These are phyloP conservation scores for Stephanodiscus triporus DNA, from an alignment of 108 stramenopile genomes.

Conservation along the genomic window DNA sequence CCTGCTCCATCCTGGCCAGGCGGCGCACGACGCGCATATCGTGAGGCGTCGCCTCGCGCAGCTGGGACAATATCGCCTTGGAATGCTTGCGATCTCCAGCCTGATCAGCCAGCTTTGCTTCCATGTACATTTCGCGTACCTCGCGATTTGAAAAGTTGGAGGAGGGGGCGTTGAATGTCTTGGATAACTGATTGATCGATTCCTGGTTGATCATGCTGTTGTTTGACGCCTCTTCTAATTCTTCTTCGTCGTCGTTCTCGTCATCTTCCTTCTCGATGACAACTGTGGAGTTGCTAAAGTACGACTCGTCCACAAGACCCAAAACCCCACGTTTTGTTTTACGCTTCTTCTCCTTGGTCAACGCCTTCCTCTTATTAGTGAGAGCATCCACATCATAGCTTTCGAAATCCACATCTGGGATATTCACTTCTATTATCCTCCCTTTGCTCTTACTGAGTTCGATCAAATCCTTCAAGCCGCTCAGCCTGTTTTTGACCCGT, in stretches of 20 bases:
- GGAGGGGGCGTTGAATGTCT: slow-evolving; percentile 61
- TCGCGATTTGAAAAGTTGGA: slow-evolving; percentile 62
- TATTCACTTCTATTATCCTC: neutral
- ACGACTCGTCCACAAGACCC: slow-evolving; percentile 46
- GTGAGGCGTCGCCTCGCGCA: slow-evolving; percentile 63
- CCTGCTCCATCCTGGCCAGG: slow-evolving; percentile 67
- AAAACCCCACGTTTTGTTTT: slow-evolving; percentile 24
- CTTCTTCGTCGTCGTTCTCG: slow-evolving; percentile 26
- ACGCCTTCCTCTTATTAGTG: slow-evolving; percentile 27
- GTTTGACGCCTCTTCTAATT: neutral
- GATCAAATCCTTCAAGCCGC: slow-evolving; percentile 33
- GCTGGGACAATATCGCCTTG: slow-evolving; percentile 51
- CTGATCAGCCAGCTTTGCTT: slow-evolving; percentile 76
- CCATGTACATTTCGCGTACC: slow-evolving; percentile 69
- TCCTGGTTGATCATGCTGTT: slow-evolving; percentile 27
- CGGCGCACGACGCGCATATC: slow-evolving; percentile 78
- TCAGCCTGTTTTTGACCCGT: slow-evolving; percentile 39
- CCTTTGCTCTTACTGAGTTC: slow-evolving; percentile 26
- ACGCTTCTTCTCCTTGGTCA: slow-evolving; percentile 30
- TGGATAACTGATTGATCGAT: slow-evolving; percentile 52
- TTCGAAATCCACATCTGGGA: neutral
- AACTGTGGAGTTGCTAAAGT: slow-evolving; percentile 28
- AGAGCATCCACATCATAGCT: slow-evolving; percentile 30
- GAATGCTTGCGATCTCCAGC: slow-evolving; percentile 56
- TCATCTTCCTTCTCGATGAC: slow-evolving; percentile 18